Conservation (phyloP, 2,329 filamentous ascomycete species). For the Penicillium sp. region DNA sequence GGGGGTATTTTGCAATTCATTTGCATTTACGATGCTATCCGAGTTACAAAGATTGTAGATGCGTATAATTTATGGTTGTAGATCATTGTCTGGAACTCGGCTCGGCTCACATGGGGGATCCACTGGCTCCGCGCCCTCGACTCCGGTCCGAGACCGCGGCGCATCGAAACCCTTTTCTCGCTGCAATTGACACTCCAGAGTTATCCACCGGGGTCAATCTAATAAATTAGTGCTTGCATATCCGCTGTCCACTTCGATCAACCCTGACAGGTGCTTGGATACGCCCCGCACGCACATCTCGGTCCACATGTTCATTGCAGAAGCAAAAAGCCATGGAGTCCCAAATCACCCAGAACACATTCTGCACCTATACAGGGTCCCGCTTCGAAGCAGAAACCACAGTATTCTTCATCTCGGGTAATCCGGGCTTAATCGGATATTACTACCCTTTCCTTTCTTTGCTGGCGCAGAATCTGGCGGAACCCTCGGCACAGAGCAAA, state of each 20-base stretch:
- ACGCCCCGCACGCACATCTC: too few relatives aligned
- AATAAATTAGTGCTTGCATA: too few relatives aligned
- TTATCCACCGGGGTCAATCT: too few relatives aligned
- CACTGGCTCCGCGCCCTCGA: slow-evolving; percentile 12
- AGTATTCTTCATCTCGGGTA: slow-evolving; percentile 51
- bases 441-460: slow-evolving; percentile 46
- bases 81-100: not conserved
- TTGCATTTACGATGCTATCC: slow-evolving; percentile 2
- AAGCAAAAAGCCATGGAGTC: slow-evolving; percentile 13
- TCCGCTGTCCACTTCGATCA: too few relatives aligned
- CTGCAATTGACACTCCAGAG: not conserved
- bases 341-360: slow-evolving; percentile 32
- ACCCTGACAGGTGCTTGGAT: too few relatives aligned
- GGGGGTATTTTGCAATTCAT: slow-evolving; percentile 14
- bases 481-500: not conserved
- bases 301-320: too few relatives aligned
- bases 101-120: slow-evolving; percentile 14
- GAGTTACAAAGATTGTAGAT: too few relatives aligned
- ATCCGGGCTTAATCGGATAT: slow-evolving; percentile 52
- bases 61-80: not conserved
- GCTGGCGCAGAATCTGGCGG: slow-evolving; percentile 27
- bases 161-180: not conserved
- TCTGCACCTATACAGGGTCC: slow-evolving; percentile 27
- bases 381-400: slow-evolving; percentile 18
- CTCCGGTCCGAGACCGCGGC: not conserved